Percentiles rank a stretch among this genome's conserved stretches.
These are phyloP conservation scores for Agrocybe praecox DNA, from an alignment of 768 basidiomycete genomes.

Conservation along the genomic window DNA sequence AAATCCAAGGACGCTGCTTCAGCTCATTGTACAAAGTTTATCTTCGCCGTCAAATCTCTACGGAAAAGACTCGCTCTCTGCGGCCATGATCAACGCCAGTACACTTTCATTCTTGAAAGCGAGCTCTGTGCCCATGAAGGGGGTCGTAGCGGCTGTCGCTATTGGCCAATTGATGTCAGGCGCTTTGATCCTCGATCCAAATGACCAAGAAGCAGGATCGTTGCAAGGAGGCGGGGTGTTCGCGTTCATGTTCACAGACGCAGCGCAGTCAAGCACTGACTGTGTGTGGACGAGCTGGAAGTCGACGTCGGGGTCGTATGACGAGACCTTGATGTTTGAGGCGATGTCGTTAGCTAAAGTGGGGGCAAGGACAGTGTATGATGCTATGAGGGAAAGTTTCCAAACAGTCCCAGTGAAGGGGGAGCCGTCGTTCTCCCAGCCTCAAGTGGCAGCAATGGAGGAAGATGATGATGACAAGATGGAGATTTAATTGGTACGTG, in stretches of 20 bases:
- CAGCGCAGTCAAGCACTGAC: conserved; percentile 20
- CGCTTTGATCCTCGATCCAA: conserved; percentile 53
- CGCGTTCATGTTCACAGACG: conserved; percentile 58
- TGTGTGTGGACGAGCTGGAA: conserved; percentile 66
- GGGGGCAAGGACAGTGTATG: conserved; percentile 51
- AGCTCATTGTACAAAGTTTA: conserved; percentile 75
- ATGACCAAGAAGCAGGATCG: conserved; percentile 37
- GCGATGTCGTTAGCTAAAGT: conserved; percentile 51
- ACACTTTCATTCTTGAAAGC: conserved; percentile 70
- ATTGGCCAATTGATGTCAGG: conserved; percentile 42
- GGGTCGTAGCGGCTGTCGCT: conserved; percentile 71
- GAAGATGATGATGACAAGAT: conserved; percentile 37
- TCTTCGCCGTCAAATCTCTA: conserved; percentile 21
- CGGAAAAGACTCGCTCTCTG: conserved; percentile 48
- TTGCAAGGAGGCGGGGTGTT: conserved; percentile 62
- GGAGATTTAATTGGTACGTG: conserved; percentile 34
- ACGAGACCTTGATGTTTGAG: conserved; percentile 40
- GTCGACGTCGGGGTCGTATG: conserved; percentile 32
- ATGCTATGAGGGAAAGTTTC: conserved; percentile 47
- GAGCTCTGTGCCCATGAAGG: conserved; percentile 72
- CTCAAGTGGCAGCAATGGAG: conserved; percentile 3
- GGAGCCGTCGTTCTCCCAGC: not conserved
- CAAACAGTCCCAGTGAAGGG: conserved; percentile 10
- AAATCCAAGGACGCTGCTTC: conserved; percentile 74
- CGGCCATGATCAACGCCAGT: conserved; percentile 72